Base-by-base conservation (phyloP, 208 protist genomes). In the Trypanosomatidae sp. region DNA sequence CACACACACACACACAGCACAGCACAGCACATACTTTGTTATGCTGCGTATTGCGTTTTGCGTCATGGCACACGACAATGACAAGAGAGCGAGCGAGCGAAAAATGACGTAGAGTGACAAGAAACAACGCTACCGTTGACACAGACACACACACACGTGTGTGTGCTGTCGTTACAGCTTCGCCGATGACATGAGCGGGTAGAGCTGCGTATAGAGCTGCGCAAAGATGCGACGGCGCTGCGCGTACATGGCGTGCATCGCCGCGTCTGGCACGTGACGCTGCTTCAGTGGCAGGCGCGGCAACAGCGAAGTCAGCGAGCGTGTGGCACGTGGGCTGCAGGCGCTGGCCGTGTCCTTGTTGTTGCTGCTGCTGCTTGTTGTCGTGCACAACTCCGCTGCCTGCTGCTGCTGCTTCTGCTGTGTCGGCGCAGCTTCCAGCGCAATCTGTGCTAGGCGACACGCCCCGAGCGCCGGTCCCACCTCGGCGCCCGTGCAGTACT, bases 401-500 rank as follows among this genome's bases (percentile, higher is more conserved):
- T n/a, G n/a, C n/a, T n/a, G n/a, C n/a, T n/a, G n/a, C n/a, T n/a
- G n/a, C n/a, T n/a, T n/a, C n/a, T n/a, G n/a, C n/a, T n/a, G n/a
- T n/a, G n/a, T n/a, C n/a, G n/a, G n/a, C n/a, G n/a, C n/a, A n/a
- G n/a, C n/a, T 41, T 88, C 70, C 10, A 81, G 50, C 16, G 71
- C 68, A 15, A 84, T 61, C 59, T 82, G 79, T 5, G 79, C 73
- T 16, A 88, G 61, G 23, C 74, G 63, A 46, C 71, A 76, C 21
- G 70, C 71, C 15, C 73, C 74, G 2, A 84, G 64, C 2, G 73
- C 66, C 4, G 73, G 67, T 35, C 71, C 79, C 11, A 83, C 64
- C 46, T 84, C 72, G 1, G 70, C 54, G n/a, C 79, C 74, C 15
- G 43, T 54, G 63, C 79, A 82, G 62, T 76, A 84, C 42, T 79